phyloP scores from a whole-genome alignment of 2,329 filamentous ascomycete genomes.

The Huntiella bhutanensis region DNA sequence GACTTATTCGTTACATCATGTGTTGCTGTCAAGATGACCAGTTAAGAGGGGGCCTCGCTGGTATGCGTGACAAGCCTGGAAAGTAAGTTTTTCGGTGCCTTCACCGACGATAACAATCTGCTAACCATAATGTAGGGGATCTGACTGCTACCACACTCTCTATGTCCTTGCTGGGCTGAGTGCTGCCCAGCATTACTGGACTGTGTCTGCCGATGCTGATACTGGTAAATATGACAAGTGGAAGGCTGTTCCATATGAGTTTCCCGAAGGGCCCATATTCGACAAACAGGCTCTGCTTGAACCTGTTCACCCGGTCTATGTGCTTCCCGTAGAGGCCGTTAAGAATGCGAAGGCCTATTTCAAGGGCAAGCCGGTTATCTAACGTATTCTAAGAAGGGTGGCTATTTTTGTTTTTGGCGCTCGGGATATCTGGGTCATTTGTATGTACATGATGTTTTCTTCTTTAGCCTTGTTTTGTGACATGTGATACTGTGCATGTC shows the following conservation, averaged over 20 bases:
- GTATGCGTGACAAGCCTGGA: constrained; percentile 81
- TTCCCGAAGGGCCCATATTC: constrained; percentile 31
- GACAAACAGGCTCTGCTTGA: constrained; percentile 51
- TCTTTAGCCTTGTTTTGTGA: not conserved
- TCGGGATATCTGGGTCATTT: too few species aligned
- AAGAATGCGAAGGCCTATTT: constrained; percentile 48
- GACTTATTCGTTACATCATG: constrained; percentile 74
- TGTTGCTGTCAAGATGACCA: constrained; percentile 64
- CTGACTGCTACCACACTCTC: constrained; percentile 83
- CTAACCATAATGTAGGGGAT: constrained; percentile 28
- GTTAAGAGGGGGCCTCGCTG: constrained; percentile 36
- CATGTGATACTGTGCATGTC: not conserved
- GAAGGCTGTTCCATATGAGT: constrained; percentile 4
- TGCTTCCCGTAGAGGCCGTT: constrained; percentile 54
- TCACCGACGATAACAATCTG: not conserved
- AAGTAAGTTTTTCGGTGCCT: constrained; percentile 38
- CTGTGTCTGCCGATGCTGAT: constrained; percentile 19
- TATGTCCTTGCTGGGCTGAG: constrained; percentile 80
- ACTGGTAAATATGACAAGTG: constrained; percentile 8
- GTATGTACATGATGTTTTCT: too few species aligned
- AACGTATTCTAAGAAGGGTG: constrained; percentile 15
- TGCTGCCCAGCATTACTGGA: constrained; percentile 54
- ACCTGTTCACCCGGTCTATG: constrained; percentile 67
- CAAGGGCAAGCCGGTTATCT: constrained; percentile 28
- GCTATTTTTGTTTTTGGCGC: not conserved